Conservation (phyloP, 805 yeast genomes). For the Candida orba region DNA sequence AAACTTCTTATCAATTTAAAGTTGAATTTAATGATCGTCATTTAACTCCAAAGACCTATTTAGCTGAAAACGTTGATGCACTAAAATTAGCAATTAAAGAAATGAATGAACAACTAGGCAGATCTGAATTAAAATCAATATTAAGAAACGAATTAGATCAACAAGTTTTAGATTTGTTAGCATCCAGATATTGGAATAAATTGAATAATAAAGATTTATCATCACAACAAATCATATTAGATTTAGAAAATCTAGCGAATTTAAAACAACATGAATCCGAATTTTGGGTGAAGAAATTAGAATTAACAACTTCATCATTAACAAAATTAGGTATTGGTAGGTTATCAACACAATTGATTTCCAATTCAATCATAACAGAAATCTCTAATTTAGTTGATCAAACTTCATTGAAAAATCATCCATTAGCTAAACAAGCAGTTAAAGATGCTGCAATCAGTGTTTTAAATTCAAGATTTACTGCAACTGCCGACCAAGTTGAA, state of each 20-base stretch:
- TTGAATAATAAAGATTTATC: conserved; percentile 20
- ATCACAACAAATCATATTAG: conserved; percentile 28
- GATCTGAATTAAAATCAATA: conserved; percentile 73
- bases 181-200: conserved; percentile 88
- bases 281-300: conserved; percentile 85
- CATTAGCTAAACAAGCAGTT: conserved; percentile 76
- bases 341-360: conserved; percentile 72
- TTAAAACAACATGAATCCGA: conserved; percentile 54
- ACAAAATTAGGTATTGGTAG: conserved; percentile 95
- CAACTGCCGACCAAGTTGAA: conserved; percentile 97
- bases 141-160: conserved; percentile 85
- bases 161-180: conserved; percentile 75
- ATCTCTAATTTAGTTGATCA: conserved; percentile 63
- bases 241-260: conserved; percentile 47
- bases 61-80: conserved; percentile 85
- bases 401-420: conserved; percentile 77
- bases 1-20: conserved; percentile 84
- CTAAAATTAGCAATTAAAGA: conserved; percentile 84
- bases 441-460: conserved; percentile 80
- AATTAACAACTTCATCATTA: conserved; percentile 70
- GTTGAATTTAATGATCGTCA: conserved; percentile 95
- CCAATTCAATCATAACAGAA: conserved; percentile 73
- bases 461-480: conserved; percentile 66
- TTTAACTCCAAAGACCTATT: conserved; percentile 87
- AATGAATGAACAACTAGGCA: conserved; percentile 71